Evolutionary conservation across 139 green algal species (phyloP), one percentile per base, ranked within the genome.

Genomic region (Nannochloris sp.): DNA sequence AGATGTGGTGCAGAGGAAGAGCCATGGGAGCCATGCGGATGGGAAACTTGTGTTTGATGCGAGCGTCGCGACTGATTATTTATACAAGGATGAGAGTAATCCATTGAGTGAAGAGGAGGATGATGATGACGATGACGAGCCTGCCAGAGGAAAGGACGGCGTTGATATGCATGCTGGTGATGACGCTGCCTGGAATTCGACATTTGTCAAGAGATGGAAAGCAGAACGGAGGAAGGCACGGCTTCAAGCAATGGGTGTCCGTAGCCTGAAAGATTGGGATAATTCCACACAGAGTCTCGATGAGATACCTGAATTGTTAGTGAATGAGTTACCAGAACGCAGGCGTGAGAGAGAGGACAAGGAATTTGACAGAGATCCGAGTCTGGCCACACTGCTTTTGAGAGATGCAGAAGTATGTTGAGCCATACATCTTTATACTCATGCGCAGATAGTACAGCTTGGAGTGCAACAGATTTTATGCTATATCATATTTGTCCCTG

Each of bases 301-400:
- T 54, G 48, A 74, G 11, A 53, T 61, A 4, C 43, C 61, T 19
- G 68, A 75, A 60, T 62, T 75, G 37, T 66, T 75, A 4, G 60
- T 55, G 5, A 65, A 75, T 51, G 57, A 64, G 15, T 51, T 64
- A 27, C 57, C 57, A 51, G 57, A 64, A 37, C 21, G 19, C n/a
- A 19, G 21, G 4, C 50, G 21, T 58, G 19, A 27, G 3, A 29
- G 21, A 34, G 18, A 18, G 50, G 19, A 58, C 0, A 15, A 34
- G 50, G 50, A 58, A 9, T 53, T 53, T 19, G n/a, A 19, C 11
- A 53, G 46, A 21, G n/a, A 53, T 7, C 46, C 46, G 1, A 53
- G 46, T 21, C 46, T 53, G 0, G 46, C 18, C n/a, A 19, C 16
- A 53, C 1, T 53, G 46, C n/a, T 53, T 19, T 25, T 19, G 46